Evolutionary conservation across 1,284 basidiomycete genomes (phyloP).

Genomic region (Boletus smithii): DNA sequence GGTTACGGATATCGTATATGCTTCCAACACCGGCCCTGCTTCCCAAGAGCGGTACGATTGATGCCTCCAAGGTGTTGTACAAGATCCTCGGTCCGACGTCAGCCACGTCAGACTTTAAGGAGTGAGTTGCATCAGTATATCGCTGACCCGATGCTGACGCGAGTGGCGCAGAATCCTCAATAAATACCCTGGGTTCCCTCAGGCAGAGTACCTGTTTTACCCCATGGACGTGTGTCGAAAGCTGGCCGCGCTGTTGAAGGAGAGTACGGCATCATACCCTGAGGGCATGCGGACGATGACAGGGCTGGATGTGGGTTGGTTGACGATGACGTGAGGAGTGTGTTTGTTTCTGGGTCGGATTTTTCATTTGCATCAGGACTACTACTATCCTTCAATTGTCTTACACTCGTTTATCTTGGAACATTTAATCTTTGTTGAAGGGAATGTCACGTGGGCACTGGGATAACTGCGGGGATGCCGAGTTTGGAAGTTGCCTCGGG

Average conservation of each 20-base stretch:
- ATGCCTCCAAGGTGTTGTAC: constrained; percentile 72
- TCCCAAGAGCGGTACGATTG: constrained; percentile 58
- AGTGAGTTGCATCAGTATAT: constrained; percentile 38
- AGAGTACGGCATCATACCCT: constrained; percentile 73
- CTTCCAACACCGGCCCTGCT: constrained; percentile 53
- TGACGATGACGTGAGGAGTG: constrained; percentile 37
- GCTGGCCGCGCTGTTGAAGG: constrained; percentile 61
- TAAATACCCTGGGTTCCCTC: constrained; percentile 74
- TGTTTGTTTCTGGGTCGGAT: constrained; percentile 39
- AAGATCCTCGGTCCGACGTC: constrained; percentile 62
- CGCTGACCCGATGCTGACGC: constrained; percentile 4
- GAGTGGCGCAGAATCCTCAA: constrained; percentile 46
- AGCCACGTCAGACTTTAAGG: constrained; percentile 49
- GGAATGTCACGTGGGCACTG: constrained; percentile 13
- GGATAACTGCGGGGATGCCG: constrained; percentile 11
- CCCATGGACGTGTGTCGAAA: constrained; percentile 70
- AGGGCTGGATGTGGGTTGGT: constrained; percentile 75
- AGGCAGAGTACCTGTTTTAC: constrained; percentile 78
- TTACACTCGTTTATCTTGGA: no score
- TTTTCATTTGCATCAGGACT: no score
- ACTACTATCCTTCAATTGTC: no score
- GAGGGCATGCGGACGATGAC: constrained; percentile 72
- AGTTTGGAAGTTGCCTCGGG: constrained; percentile 12
- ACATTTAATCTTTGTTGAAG: no score
- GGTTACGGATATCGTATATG: constrained; percentile 71